phyloP scores from a whole-genome alignment of 331 rosid genomes.

The Spiraea crenata region DNA sequence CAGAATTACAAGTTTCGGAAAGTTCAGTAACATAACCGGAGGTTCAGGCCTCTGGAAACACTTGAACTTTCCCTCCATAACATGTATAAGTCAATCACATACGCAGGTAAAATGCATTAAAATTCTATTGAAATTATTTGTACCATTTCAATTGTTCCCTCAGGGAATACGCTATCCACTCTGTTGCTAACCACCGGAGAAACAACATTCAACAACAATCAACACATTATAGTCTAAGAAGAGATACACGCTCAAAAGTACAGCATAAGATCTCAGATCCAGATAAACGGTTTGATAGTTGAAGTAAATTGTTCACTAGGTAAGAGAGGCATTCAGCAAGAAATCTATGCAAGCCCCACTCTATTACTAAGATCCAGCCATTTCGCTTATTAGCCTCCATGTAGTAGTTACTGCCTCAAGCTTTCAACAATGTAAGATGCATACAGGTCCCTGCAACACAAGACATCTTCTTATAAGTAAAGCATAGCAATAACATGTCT shows the following conservation, averaged over 20 bases:
- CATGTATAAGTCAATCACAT: too few relatives aligned
- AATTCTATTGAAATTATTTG: neutral
- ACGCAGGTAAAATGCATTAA: too few relatives aligned
- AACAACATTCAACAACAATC: slow-evolving; percentile 1
- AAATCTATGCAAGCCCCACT: slow-evolving; percentile 4
- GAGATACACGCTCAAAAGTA: neutral
- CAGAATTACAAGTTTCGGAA: too few relatives aligned
- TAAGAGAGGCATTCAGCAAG: slow-evolving; percentile 16
- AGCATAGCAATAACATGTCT: neutral
- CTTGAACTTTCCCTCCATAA: too few relatives aligned
- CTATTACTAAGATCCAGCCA: slow-evolving; percentile 11
- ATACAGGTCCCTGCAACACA: slow-evolving; percentile 76
- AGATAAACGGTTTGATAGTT: neutral
- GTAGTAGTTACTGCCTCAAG: slow-evolving; percentile 70
- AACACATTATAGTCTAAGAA: neutral
- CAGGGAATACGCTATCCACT: too few relatives aligned
- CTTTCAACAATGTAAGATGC: slow-evolving; percentile 88
- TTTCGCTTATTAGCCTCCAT: slow-evolving; percentile 14
- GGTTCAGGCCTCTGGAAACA: too few relatives aligned
- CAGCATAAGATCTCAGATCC: neutral
- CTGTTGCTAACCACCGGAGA: neutral
- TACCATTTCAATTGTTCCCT: neutral
- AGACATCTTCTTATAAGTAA: slow-evolving; percentile 9
- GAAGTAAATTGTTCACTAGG: neutral
- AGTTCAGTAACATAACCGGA: too few relatives aligned